Base-by-base conservation (phyloP, 192 early-diverging fungal genomes). In the Entrophospora sp. region DNA sequence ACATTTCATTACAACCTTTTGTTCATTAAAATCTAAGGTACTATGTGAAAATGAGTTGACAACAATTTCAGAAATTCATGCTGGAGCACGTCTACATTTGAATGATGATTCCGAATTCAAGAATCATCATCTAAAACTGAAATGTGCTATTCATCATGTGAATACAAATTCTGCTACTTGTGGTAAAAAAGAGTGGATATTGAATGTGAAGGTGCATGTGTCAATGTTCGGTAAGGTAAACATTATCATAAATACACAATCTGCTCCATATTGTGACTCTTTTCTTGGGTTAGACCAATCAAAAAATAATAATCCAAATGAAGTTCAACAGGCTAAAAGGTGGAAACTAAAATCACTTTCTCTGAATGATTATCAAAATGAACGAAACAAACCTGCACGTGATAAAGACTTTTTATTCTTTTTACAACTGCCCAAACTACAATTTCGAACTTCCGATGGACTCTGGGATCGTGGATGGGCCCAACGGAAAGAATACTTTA, bases 391-490 rank as follows among this genome's bases (percentile, higher is more conserved):
- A 43, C 63, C 68, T 62, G 59, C 65, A 63, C 67, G 68, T 31
- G 20, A 62, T 10, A 61, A 61, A 20, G 73, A 70, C 58, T 70
- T 70, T 57, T 74, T 38, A 70, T 74, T 4, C 30, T 74, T 3
- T 70, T 62, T 48, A 67, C 69, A 31, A 63, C 65, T 20, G 35
- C 49, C 24, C 25, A 36, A 16, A 48, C 16, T 49, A 22, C 24
- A 61, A 70, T 18, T 35, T 74, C 14, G 38, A 70, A 18, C 64
- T 70, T 55, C 68, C 69, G 32, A 14, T 32, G 52, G 51, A 45
- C 2, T 74, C 73, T 38, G 73, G 65, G 31, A 66, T 74, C 57
- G 73, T 74, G 37, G 64, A 74, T 52, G 35, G 18, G n/a, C n/a
- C n/a, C n/a, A n/a, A n/a, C n/a, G n/a, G n/a, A 48, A 34, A 5